A percentile compares a stretch with the other conserved stretches of the same genome.
These are phyloP conservation scores for Colletotrichum tamarilloi DNA, from an alignment of 2,329 filamentous ascomycete species.

Conservation along the genomic window DNA sequence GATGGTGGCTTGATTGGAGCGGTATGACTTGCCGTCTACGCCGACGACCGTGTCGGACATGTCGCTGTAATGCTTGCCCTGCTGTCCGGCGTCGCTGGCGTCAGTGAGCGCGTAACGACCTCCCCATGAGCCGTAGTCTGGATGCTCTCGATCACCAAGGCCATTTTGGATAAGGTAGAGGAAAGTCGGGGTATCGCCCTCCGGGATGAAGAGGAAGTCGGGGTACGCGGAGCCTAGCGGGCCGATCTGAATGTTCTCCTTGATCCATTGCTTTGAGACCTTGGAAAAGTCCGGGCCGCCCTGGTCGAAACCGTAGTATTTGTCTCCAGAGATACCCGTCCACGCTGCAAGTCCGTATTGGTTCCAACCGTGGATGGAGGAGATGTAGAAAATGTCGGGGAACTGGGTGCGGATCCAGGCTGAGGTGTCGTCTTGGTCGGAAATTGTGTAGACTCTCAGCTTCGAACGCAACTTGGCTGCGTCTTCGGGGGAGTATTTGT, in stretches of 20 bases:
- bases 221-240: constrained; percentile 57
- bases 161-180: constrained; percentile 61
- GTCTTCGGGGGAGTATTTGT: constrained; percentile 40
- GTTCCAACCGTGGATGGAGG: constrained; percentile 65
- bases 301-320: constrained; percentile 52
- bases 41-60: constrained; percentile 42
- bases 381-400: constrained; percentile 67
- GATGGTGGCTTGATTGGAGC: constrained; percentile 48
- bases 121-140: constrained; percentile 61
- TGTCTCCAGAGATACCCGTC: constrained; percentile 59
- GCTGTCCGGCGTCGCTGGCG: constrained; percentile 37
- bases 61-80: constrained; percentile 43
- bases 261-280: constrained; percentile 62
- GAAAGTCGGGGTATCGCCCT: constrained; percentile 64
- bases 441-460: constrained; percentile 65
- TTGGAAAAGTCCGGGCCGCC: constrained; percentile 58
- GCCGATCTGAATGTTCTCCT: constrained; percentile 62
- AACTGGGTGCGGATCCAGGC: constrained; percentile 65
- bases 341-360: constrained; percentile 65
- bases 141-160: constrained; percentile 56
- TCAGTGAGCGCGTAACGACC: constrained; percentile 55
- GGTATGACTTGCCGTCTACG: constrained; percentile 42
- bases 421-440: constrained; percentile 68
- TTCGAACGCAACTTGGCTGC: constrained; percentile 50
- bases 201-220: constrained; percentile 61